phyloP scores from a whole-genome alignment of 257 asterid genomes.

The Hygrophila difformis region DNA sequence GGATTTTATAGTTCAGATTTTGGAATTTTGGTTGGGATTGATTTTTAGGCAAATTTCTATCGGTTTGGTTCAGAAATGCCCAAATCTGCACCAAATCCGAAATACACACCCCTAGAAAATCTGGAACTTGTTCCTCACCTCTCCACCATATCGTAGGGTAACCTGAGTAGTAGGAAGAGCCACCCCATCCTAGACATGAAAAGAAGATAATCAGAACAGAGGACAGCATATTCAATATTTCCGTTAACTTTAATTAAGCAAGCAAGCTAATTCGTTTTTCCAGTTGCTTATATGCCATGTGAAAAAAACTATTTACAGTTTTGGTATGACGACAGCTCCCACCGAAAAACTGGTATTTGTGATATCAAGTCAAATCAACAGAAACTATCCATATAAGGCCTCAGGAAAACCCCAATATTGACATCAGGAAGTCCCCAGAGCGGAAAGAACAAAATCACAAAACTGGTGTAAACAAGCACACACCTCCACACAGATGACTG shows the following conservation, averaged over 20 bases:
- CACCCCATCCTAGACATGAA: constrained; percentile 77
- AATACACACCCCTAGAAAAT: constrained; percentile 1
- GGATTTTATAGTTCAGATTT: no score
- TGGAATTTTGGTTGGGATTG: no score
- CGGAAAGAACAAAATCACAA: constrained; percentile 5
- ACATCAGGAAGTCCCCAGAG: neutral
- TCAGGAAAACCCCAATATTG: constrained; percentile 10
- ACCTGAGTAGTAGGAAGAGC: constrained; percentile 71
- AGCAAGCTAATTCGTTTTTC: neutral
- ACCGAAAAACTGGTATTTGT: neutral
- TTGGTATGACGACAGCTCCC: neutral
- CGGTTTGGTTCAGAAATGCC: constrained; percentile 1
- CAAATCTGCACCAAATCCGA: constrained; percentile 5
- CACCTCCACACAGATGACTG: constrained; percentile 91
- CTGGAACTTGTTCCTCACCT: constrained; percentile 44
- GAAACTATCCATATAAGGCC: no score
- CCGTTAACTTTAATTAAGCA: constrained; percentile 10
- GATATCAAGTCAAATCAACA: neutral
- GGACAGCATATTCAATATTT: constrained; percentile 11
- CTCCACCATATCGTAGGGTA: constrained; percentile 88
- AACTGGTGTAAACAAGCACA: constrained; percentile 17
- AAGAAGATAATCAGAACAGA: constrained; percentile 22
- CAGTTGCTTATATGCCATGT: constrained; percentile 6
- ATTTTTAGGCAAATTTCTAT: no score
- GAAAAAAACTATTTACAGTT: neutral